A percentile compares a stretch with the other conserved stretches of the same genome.
Evolutionary conservation across 2,329 filamentous ascomycete genomes (phyloP).

Genomic region (Meredithiella fracta): DNA sequence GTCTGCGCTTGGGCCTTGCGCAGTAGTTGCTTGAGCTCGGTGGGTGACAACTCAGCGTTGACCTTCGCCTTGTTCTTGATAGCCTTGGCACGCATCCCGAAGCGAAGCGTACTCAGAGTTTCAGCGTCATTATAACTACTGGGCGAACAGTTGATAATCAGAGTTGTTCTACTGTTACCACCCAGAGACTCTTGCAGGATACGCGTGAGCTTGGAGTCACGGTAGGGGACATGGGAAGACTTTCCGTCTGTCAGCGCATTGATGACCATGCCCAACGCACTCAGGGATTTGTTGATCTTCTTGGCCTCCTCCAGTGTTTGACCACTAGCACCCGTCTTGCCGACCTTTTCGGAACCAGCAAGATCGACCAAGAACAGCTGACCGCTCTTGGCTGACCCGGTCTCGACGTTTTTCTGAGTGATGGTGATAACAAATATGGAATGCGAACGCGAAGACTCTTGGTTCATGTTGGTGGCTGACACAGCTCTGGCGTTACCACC

Average conservation of each 20-base stretch:
- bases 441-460: constrained; percentile 93
- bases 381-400: constrained; percentile 86
- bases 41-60: constrained; percentile 90
- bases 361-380: constrained; percentile 96
- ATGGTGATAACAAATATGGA: constrained; percentile 97
- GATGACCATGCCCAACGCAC: constrained; percentile 96
- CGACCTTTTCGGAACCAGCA: constrained; percentile 95
- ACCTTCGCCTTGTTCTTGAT: constrained; percentile 99
- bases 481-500: constrained; percentile 83
- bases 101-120: constrained; percentile 79
- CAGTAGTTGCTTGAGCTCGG: constrained; percentile 83
- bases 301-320: constrained; percentile 97
- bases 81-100: constrained; percentile 89
- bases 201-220: constrained; percentile 93
- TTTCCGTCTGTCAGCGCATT: constrained; percentile 93
- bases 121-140: constrained; percentile 96
- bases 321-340: constrained; percentile 93
- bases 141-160: constrained; percentile 98
- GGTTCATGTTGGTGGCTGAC: constrained; percentile 96
- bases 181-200: constrained; percentile 94
- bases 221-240: constrained; percentile 88
- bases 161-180: constrained; percentile 93
- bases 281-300: constrained; percentile 99
- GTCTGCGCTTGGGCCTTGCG: constrained; percentile 85
- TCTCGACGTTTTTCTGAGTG: constrained; percentile 94